Evolutionary conservation across 1,139 yeast species (phyloP), one percentile per base, ranked within the genome.

Genomic region (Protomyces arabidopsidicola): DNA sequence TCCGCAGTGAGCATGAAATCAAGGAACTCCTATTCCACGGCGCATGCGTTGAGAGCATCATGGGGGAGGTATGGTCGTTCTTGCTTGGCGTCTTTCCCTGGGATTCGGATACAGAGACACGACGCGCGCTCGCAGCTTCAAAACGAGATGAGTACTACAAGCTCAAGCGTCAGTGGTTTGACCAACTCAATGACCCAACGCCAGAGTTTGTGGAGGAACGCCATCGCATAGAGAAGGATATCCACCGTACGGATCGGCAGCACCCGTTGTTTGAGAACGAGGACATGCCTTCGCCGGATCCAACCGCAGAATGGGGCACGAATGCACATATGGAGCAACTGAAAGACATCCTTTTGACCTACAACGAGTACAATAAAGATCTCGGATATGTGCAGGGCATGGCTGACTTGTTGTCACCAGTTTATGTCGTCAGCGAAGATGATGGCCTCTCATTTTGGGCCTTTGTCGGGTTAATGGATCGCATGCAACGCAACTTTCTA

Each of bases 331-430:
- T 93, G 67, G 81, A 83, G 68, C 82, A 78, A 62, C 77, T 93
- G 77, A 82, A 90, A 70, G 91, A 88, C 70, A 87, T 95, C 68
- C 79, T 93, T 53, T 80, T 90, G 65, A 89, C 97, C 0, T 93
- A 87, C 72, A 91, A 93, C 73, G 91, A 88, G 74, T 82, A 85
- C 74, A 93, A 93, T 74, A 79, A 78, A 57, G 87, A 90, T 69
- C 76, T 95, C 70, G 98, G 98, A 0, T 93, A 93, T 72, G 97
- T 93, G 24, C 99, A 93, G 76, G 99, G 99, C 1, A 93, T 93
- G 99, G 86, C 95, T 8, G 99, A 93, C 74, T 77, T 93, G 63
- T 78, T 95, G 50, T 87, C 97, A 0, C 98, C 98, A 0, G 75
- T 93, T 4, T 95, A 90, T 72, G 88, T 85, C 53, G 81, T 84